Evolutionary conservation across 2,329 filamentous ascomycete species (phyloP).

Genomic region (Teratosphaeria destructans): DNA sequence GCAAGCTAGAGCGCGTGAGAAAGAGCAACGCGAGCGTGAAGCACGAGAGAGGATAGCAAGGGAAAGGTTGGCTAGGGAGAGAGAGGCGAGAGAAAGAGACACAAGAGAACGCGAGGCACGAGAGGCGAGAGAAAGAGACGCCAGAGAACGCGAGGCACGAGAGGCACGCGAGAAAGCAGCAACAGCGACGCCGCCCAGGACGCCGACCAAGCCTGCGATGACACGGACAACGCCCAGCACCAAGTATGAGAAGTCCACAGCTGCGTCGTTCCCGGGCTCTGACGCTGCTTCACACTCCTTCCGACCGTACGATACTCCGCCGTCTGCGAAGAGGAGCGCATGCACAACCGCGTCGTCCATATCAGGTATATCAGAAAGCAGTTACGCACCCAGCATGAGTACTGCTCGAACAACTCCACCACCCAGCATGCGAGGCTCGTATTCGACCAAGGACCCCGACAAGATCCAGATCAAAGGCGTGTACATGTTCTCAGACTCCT

Average conservation of each 20-base stretch:
- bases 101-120: conserved; percentile 26
- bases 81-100: conserved; percentile 31
- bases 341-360: conserved; percentile 26
- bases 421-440: conserved; percentile 64
- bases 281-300: conserved; percentile 44
- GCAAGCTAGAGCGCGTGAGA: conserved; percentile 37
- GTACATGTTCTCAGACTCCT: conserved; percentile 84
- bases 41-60: conserved; percentile 36
- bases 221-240: conserved; percentile 15
- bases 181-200: conserved; percentile 2
- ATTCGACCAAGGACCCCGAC: conserved; percentile 80
- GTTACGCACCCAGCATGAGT: conserved; percentile 74
- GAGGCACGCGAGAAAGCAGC: conserved; percentile 22
- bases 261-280: conserved; percentile 49
- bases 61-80: conserved; percentile 25
- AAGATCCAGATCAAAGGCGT: conserved; percentile 95
- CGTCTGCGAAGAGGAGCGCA: conserved; percentile 41
- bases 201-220: conserved; percentile 11
- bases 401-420: conserved; percentile 69
- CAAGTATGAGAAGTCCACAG: conserved; percentile 39
- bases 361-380: conserved; percentile 65
- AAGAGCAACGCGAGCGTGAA: conserved; percentile 39
- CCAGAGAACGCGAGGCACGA: conserved; percentile 25
- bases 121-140: conserved; percentile 31
- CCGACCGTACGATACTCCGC: conserved; percentile 22